phyloP scores from a whole-genome alignment of 2,329 filamentous ascomycete species.

The Dactylonectria macrodidyma region DNA sequence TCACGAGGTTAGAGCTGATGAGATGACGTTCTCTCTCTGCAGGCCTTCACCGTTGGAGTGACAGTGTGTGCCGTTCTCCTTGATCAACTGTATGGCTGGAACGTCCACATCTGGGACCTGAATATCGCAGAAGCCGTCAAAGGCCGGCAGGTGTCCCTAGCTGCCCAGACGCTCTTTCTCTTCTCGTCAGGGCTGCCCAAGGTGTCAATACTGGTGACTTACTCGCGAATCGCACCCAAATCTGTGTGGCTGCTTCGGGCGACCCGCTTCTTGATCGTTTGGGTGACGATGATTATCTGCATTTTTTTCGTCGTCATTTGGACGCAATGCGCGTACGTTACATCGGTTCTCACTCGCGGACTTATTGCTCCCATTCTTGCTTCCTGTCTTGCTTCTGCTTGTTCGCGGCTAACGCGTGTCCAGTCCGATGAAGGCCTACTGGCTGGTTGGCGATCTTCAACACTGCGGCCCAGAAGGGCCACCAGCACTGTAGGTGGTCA shows the following conservation, averaged over 20 bases:
- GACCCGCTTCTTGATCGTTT: too few species aligned
- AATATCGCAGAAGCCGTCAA: slow-evolving; percentile 43
- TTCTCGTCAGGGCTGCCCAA: too few species aligned
- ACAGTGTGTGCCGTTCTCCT: slow-evolving; percentile 54
- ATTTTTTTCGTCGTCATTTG: slow-evolving; percentile 54
- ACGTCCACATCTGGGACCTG: slow-evolving; percentile 56
- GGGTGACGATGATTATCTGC: too few species aligned
- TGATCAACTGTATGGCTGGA: slow-evolving; percentile 54
- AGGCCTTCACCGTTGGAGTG: slow-evolving; percentile 51
- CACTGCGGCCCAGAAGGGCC: slow-evolving; percentile 51
- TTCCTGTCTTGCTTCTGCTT: not conserved
- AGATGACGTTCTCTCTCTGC: not conserved
- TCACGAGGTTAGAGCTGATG: too few species aligned
- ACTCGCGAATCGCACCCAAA: too few species aligned
- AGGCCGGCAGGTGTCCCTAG: too few species aligned
- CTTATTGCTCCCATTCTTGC: not conserved
- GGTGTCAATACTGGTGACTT: too few species aligned
- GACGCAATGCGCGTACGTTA: slow-evolving; percentile 53
- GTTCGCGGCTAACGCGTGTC: not conserved
- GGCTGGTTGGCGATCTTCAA: slow-evolving; percentile 36
- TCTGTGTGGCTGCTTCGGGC: too few species aligned
- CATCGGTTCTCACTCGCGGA: too few species aligned
- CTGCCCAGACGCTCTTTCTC: too few species aligned
- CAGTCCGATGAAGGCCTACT: slow-evolving; percentile 42
- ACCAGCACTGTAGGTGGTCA: slow-evolving; percentile 37